Conservation (phyloP, 1,284 basidiomycete species). For the Cryptococcus amylolentus region DNA sequence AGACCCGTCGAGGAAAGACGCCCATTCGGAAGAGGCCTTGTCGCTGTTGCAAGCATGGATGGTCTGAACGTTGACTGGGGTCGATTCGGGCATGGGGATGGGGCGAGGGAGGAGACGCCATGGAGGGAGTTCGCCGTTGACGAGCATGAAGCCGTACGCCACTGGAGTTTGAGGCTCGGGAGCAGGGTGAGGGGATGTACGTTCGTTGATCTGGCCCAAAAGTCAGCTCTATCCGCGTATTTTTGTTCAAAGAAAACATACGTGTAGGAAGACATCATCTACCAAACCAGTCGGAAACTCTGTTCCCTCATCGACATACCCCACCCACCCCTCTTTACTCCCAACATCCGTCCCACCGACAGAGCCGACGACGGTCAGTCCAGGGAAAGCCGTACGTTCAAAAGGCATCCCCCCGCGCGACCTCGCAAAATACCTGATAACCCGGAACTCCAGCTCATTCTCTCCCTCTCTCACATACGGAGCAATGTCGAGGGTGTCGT, state of each 20-base stretch:
- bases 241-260: slow-evolving; percentile 5
- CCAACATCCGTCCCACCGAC: slow-evolving; percentile 13
- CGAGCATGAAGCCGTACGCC: slow-evolving; percentile 14
- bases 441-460: slow-evolving; percentile 18
- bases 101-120: slow-evolving; percentile 22
- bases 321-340: slow-evolving; percentile 15
- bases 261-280: slow-evolving; percentile 33
- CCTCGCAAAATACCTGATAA: slow-evolving; percentile 25
- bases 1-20: not conserved
- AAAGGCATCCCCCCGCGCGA: slow-evolving; percentile 26
- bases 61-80: slow-evolving; percentile 5
- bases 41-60: slow-evolving; percentile 11
- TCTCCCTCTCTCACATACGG: slow-evolving; percentile 16
- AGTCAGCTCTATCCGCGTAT: not conserved
- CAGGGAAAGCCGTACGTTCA: slow-evolving; percentile 21
- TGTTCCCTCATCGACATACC: slow-evolving; percentile 13
- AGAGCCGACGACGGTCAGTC: slow-evolving; percentile 20
- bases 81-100: slow-evolving; percentile 24
- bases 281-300: slow-evolving; percentile 19
- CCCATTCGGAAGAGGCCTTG: slow-evolving; percentile 4
- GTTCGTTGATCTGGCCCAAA: slow-evolving; percentile 23
- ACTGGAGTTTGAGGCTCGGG: not conserved
- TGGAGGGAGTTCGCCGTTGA: slow-evolving; percentile 27
- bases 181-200: slow-evolving; percentile 1
- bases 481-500: slow-evolving; percentile 26